Conservation (phyloP, 2,329 filamentous ascomycete genomes). For the Cyphellophora attinorum region DNA sequence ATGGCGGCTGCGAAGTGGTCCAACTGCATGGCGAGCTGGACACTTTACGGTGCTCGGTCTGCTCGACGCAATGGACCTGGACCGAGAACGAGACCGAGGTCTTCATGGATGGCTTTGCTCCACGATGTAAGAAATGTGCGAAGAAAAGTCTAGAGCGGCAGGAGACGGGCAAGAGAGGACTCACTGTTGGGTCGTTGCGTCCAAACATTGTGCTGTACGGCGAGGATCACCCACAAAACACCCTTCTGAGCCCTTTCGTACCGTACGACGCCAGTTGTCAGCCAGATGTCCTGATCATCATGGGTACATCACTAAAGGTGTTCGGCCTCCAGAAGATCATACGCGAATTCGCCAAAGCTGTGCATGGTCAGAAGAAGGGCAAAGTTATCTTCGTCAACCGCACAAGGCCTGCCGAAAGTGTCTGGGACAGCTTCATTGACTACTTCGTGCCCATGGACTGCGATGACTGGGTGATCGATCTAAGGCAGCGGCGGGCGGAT, state of each 20-base stretch:
- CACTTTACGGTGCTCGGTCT: slow-evolving; percentile 47
- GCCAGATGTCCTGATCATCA: slow-evolving; percentile 59
- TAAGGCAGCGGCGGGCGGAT: slow-evolving; percentile 49
- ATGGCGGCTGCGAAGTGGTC: slow-evolving; percentile 42
- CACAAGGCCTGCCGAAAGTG: slow-evolving; percentile 61
- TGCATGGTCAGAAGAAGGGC: slow-evolving; percentile 51
- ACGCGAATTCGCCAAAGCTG: slow-evolving; percentile 60
- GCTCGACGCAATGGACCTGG: slow-evolving; percentile 24
- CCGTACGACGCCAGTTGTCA: slow-evolving; percentile 56
- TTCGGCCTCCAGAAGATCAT: slow-evolving; percentile 64
- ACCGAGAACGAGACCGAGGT: slow-evolving; percentile 40
- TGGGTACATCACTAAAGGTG: slow-evolving; percentile 62
- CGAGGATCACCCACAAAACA: slow-evolving; percentile 60
- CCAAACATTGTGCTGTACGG: slow-evolving; percentile 68
- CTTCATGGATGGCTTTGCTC: slow-evolving; percentile 52
- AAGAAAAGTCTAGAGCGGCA: slow-evolving; percentile 53
- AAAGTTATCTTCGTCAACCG: slow-evolving; percentile 66
- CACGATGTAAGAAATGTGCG: slow-evolving; percentile 57
- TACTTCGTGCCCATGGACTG: slow-evolving; percentile 69
- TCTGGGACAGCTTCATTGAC: slow-evolving; percentile 64
- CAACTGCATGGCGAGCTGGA: slow-evolving; percentile 62
- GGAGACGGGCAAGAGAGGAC: slow-evolving; percentile 55
- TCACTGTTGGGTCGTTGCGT: slow-evolving; percentile 58
- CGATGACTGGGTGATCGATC: slow-evolving; percentile 60
- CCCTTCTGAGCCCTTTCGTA: slow-evolving; percentile 58